A percentile compares a stretch with the other conserved stretches of the same genome.
These are phyloP conservation scores for Penicillium coffeae DNA, from an alignment of 495 filamentous ascomycete species.

Conservation along the genomic window DNA sequence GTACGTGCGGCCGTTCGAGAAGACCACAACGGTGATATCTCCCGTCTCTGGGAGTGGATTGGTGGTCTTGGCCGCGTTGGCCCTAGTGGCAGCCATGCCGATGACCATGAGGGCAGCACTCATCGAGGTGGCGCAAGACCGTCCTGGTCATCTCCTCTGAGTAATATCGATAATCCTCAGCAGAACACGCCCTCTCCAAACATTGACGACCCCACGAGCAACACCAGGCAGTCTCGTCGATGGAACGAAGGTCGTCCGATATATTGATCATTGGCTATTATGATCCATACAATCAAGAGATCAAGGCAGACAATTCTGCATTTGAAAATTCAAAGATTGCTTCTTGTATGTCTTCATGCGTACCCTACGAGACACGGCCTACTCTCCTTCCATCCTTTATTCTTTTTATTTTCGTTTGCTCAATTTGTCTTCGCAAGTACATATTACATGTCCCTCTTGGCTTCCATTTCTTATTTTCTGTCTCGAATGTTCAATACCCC, in stretches of 20 bases:
- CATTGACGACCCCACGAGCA: constrained; percentile 18
- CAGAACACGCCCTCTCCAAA: constrained; percentile 25
- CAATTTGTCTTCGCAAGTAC: constrained; percentile 9
- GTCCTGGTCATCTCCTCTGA: constrained; percentile 24
- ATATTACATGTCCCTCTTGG: constrained; percentile 1
- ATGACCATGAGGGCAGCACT: constrained; percentile 27
- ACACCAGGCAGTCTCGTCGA: constrained; percentile 39
- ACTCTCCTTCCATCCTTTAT: not conserved
- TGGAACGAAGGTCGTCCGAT: constrained; percentile 65
- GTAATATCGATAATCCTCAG: constrained; percentile 24
- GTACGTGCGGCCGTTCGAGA: constrained; percentile 82
- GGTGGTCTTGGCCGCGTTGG: constrained; percentile 54
- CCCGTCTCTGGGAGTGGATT: constrained; percentile 95
- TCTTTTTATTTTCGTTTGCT: not conserved
- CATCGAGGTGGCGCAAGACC: constrained; percentile 45
- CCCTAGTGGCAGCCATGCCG: constrained; percentile 25
- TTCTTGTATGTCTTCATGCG: constrained; percentile 11
- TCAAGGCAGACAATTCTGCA: constrained; percentile 10
- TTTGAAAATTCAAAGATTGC: constrained; percentile 8
- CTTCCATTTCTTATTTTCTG: not conserved
- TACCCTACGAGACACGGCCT: constrained; percentile 6
- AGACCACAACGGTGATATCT: constrained; percentile 77
- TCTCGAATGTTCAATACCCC: constrained; percentile 3
- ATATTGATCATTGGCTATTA: constrained; percentile 43
- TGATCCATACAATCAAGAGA: not conserved